phyloP scores from a whole-genome alignment of 495 filamentous ascomycete species.

The Hypoxylon perforatum region DNA sequence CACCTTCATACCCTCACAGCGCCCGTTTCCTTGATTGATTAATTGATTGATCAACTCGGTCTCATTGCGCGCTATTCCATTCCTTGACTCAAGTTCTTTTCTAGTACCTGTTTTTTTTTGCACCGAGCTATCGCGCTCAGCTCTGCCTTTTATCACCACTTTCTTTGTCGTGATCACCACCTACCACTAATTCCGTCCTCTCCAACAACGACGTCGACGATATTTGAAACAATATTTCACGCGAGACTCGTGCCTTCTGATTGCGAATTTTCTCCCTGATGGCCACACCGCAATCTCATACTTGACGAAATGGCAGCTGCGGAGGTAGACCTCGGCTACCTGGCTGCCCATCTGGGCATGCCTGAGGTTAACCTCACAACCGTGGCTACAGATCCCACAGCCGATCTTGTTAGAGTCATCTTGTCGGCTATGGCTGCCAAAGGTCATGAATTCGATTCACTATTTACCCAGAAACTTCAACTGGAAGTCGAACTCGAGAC shows the following conservation, averaged over 20 bases:
- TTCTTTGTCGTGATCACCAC: slow-evolving; percentile 14
- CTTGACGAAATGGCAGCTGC: slow-evolving; percentile 75
- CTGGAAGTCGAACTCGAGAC: slow-evolving; percentile 93
- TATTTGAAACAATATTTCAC: neutral
- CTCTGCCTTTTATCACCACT: slow-evolving; percentile 14
- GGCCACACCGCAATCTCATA: slow-evolving; percentile 27
- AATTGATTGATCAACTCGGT: slow-evolving; percentile 10
- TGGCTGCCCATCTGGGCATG: slow-evolving; percentile 79
- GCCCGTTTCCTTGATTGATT: slow-evolving; percentile 11
- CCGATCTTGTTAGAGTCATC: slow-evolving; percentile 77
- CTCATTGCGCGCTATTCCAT: slow-evolving; percentile 10
- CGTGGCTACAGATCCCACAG: slow-evolving; percentile 77
- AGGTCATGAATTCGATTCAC: slow-evolving; percentile 80
- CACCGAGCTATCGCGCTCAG: slow-evolving; percentile 3
- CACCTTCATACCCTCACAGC: neutral
- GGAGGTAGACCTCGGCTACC: slow-evolving; percentile 77
- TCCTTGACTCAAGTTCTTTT: slow-evolving; percentile 26
- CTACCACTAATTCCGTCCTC: neutral
- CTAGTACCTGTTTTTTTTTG: slow-evolving; percentile 12
- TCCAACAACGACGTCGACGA: neutral
- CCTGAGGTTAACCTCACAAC: slow-evolving; percentile 73
- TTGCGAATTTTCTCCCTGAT: slow-evolving; percentile 21
- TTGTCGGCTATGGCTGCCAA: slow-evolving; percentile 75
- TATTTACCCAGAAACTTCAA: slow-evolving; percentile 84
- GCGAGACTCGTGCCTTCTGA: neutral